These are phyloP conservation scores for Termitomyces sp. DNA, from an alignment of 768 basidiomycete species.

Conservation along the genomic window DNA sequence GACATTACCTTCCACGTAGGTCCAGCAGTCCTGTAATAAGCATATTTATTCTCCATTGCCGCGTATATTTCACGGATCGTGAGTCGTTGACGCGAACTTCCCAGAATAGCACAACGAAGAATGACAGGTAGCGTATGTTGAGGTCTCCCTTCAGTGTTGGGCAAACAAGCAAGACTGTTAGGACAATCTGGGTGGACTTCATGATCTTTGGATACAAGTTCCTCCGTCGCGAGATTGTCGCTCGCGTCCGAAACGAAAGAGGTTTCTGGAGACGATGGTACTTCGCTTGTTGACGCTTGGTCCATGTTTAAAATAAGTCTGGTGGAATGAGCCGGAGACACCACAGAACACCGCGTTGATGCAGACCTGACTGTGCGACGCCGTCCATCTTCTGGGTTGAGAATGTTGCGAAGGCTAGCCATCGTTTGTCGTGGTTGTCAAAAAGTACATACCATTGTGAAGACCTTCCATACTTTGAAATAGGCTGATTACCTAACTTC, in stretches of 20 bases:
- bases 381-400: constrained; percentile 47
- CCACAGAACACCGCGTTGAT: constrained; percentile 4
- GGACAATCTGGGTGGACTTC: constrained; percentile 73
- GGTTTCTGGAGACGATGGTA: constrained; percentile 22
- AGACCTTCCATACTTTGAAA: not conserved
- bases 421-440: constrained; percentile 30
- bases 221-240: constrained; percentile 23
- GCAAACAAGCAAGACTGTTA: constrained; percentile 70
- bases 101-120: constrained; percentile 78
- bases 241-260: constrained; percentile 29
- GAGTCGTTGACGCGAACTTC: constrained; percentile 66
- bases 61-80: constrained; percentile 85
- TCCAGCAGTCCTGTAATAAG: constrained; percentile 75
- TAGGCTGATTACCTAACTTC: constrained; percentile 18
- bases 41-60: constrained; percentile 82
- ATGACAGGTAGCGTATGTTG: constrained; percentile 85
- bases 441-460: constrained; percentile 21
- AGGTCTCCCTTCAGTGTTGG: constrained; percentile 73
- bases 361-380: constrained; percentile 39
- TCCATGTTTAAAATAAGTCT: constrained; percentile 24
- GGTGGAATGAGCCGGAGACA: constrained; percentile 12
- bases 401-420: constrained; percentile 51
- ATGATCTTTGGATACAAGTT: constrained; percentile 31
- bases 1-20: constrained; percentile 75
- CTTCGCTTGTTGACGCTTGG: constrained; percentile 23